Evolutionary conservation across 257 asterid species (phyloP), one percentile per base, ranked within the genome.

Genomic region (Salvia rosmarinus): DNA sequence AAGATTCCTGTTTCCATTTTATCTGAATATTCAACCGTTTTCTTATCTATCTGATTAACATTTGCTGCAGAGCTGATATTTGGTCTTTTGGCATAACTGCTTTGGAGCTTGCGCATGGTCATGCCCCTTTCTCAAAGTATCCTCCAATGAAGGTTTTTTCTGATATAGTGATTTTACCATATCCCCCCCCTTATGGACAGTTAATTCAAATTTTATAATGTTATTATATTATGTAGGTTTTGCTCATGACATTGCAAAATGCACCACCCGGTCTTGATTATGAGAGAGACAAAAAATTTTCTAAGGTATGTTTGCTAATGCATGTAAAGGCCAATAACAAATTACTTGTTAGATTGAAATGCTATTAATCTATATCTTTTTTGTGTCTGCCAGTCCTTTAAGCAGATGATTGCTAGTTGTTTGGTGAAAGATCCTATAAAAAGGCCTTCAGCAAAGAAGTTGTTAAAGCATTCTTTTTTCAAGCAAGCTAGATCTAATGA

Each of bases 21-120:
- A 40, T 57, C 57, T 69, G 72, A 40, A 50, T 62, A 32, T 70
- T 47, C 39, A 11, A 32, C 63, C 44, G 43, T 61, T 76, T 47
- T 61, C 72, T 77, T 68, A 64, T 61, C 56, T 32, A 66, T 13
- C 64, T 42, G 60, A 42, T 72, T 56, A 54, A 64, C 57, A 46
- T 75, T 67, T 74, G 68, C 60, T 54, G 37, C 80, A 95, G 99
- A 82, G 98, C 98, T 81, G 99, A 91, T 76, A 88, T 95, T 80
- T 95, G 99, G 99, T 95, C 99, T 72, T 95, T 95, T 79, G 99
- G 99, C 68, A 95, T 95, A 81, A 95, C 99, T 78, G 98, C 96
- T 54, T 82, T 95, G 87, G 99, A 95, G 89, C 97, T 95, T 71
- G 99, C 98, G 9, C 99, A 95, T 42, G 99, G 99, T 58, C 99